Evolutionary conservation across 2,329 filamentous ascomycete species (phyloP).

Genomic region (Colletotrichum shisoi): DNA sequence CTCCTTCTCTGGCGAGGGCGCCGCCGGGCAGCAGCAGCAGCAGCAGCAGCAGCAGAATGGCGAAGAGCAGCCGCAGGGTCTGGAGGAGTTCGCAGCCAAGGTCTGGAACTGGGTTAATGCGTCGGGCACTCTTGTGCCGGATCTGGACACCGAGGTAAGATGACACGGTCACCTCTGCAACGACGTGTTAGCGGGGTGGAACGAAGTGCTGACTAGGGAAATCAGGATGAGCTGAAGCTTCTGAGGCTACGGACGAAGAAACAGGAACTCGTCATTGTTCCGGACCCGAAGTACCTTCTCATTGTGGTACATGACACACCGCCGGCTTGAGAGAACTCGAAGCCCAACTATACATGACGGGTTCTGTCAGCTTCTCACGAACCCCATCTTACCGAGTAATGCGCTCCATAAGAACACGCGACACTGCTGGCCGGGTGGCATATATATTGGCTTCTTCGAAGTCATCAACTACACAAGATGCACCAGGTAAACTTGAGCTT

Average conservation of each 20-base stretch:
- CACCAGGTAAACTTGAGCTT: neutral
- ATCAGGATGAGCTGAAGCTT: slow-evolving; percentile 77
- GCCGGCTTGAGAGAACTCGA: slow-evolving; percentile 58
- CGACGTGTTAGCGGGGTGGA: neutral
- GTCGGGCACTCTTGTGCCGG: slow-evolving; percentile 73
- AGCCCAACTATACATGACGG: neutral
- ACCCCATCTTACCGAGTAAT: neutral
- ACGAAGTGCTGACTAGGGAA: slow-evolving; percentile 2
- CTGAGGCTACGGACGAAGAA: slow-evolving; percentile 82
- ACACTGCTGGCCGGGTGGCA: neutral
- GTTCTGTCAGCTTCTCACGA: slow-evolving; percentile 6
- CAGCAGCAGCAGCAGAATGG: slow-evolving; percentile 50
- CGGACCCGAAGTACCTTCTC: slow-evolving; percentile 79
- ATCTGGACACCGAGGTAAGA: slow-evolving; percentile 73
- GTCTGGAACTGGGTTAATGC: slow-evolving; percentile 78
- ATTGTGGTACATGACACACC: slow-evolving; percentile 85
- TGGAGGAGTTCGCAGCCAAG: slow-evolving; percentile 77
- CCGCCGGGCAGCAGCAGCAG: slow-evolving; percentile 41
- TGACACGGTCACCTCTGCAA: neutral
- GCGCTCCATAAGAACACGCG: neutral
- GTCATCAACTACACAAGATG: slow-evolving; percentile 5
- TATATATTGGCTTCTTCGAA: slow-evolving; percentile 1
- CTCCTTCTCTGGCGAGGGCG: slow-evolving; percentile 58
- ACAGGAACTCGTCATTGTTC: slow-evolving; percentile 84
- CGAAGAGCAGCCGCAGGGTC: slow-evolving; percentile 57